phyloP scores from a whole-genome alignment of 148 eudicot species.

The Fagopyrum tataricum region DNA sequence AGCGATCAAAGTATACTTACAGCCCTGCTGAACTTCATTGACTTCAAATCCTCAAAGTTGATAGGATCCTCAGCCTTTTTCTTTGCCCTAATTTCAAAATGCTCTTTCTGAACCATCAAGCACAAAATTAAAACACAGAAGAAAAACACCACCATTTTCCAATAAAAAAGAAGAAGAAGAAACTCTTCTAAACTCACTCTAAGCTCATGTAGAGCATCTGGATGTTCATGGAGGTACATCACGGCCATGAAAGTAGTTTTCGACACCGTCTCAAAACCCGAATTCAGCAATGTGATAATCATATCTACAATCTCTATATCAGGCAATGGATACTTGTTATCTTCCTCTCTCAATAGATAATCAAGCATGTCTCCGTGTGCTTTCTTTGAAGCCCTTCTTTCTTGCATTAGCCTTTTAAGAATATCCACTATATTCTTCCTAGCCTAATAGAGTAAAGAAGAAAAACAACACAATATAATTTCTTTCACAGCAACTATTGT shows the following conservation, averaged over 20 bases:
- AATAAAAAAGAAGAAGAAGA: no score
- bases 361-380: constrained; percentile 59
- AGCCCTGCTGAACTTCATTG: constrained; percentile 87
- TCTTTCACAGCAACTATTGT: background rate
- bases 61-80: constrained; percentile 70
- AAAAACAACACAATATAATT: background rate
- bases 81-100: constrained; percentile 66
- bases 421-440: constrained; percentile 55
- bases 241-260: constrained; percentile 97
- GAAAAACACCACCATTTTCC: background rate
- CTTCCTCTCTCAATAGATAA: constrained; percentile 40
- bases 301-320: constrained; percentile 90
- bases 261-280: constrained; percentile 93
- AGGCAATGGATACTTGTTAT: constrained; percentile 41
- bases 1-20: constrained; percentile 32
- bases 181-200: constrained; percentile 40
- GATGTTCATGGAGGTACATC: constrained; percentile 93
- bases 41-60: constrained; percentile 65
- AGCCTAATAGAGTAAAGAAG: constrained; percentile 32
- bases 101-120: constrained; percentile 52
- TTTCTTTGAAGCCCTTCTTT: constrained; percentile 46
- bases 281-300: constrained; percentile 73
- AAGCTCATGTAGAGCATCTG: constrained; percentile 71
- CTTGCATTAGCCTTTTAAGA: constrained; percentile 44
- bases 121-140: background rate